Conservation (phyloP, 768 basidiomycete genomes). For the Suillus spraguei region DNA sequence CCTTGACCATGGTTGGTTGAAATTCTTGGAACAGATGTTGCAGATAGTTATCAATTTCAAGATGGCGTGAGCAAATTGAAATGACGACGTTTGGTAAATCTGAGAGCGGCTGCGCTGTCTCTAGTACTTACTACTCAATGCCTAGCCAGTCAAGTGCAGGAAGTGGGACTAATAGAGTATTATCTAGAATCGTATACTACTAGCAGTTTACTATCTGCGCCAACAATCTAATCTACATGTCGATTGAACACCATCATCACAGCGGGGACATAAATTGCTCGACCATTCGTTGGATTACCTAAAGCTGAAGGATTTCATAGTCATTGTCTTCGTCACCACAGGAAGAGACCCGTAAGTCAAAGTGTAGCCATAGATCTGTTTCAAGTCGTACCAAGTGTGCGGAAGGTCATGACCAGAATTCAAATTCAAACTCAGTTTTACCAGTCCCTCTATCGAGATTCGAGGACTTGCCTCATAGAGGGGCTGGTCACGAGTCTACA, state of each 20-base stretch:
- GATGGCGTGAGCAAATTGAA: not conserved
- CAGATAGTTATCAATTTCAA: not conserved
- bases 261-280: constrained; percentile 40
- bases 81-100: not conserved
- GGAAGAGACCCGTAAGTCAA: constrained; percentile 1
- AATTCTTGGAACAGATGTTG: not conserved
- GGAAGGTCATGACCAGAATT: constrained; percentile 73
- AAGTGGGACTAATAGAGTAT: not conserved
- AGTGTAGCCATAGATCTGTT: not conserved
- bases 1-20: constrained; percentile 31
- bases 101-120: not conserved
- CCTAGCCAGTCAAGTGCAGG: not conserved
- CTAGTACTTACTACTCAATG: not conserved
- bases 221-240: too few species aligned
- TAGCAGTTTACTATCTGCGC: too few species aligned
- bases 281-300: constrained; percentile 87
- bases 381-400: constrained; percentile 69
- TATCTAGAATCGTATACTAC: not conserved
- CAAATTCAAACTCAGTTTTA: too few species aligned
- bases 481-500: too few species aligned
- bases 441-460: too few species aligned
- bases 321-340: constrained; percentile 58
- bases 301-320: constrained; percentile 88
- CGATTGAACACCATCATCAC: too few species aligned
- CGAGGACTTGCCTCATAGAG: too few species aligned